phyloP scores from a whole-genome alignment of 2,329 filamentous ascomycete genomes.

The Cladosporium sphaerospermum region DNA sequence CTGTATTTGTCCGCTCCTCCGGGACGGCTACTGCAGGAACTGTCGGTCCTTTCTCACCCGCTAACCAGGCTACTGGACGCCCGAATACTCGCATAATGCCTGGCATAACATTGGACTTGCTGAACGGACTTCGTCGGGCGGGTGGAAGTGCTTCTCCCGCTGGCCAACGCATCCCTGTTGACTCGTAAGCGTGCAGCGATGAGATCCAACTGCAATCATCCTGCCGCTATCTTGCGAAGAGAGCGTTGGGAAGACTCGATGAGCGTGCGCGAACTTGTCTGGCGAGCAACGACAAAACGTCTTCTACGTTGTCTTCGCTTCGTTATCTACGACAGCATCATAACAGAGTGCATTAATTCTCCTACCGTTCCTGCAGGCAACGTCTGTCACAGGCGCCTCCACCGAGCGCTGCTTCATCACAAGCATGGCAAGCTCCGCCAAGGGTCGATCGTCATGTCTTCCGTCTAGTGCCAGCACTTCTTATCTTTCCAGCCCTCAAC shows the following conservation, averaged over 20 bases:
- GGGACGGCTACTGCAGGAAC: slow-evolving; percentile 4
- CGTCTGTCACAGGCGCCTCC: background rate
- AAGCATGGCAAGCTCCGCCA: slow-evolving; percentile 2
- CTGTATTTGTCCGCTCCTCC: background rate
- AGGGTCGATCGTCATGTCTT: background rate
- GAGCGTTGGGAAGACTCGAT: too few species aligned
- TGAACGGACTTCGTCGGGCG: background rate
- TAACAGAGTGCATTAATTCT: background rate
- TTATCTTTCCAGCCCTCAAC: background rate
- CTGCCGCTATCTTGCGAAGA: background rate
- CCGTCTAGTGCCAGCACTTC: background rate
- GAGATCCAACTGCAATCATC: background rate
- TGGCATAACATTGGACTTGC: background rate
- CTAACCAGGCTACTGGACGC: slow-evolving; percentile 4
- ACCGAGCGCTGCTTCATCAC: background rate
- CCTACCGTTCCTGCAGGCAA: slow-evolving; percentile 1
- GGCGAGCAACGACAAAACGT: too few species aligned
- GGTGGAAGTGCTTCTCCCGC: background rate
- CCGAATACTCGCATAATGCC: background rate
- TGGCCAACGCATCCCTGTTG: too few species aligned
- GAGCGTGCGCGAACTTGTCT: too few species aligned
- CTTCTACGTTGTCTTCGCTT: too few species aligned
- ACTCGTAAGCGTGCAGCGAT: too few species aligned
- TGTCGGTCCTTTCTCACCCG: background rate
- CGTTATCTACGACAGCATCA: background rate